Evolutionary conservation across 2,329 filamentous ascomycete genomes (phyloP), one percentile per base, ranked within the genome.

Genomic region (Colletotrichum noveboracense): DNA sequence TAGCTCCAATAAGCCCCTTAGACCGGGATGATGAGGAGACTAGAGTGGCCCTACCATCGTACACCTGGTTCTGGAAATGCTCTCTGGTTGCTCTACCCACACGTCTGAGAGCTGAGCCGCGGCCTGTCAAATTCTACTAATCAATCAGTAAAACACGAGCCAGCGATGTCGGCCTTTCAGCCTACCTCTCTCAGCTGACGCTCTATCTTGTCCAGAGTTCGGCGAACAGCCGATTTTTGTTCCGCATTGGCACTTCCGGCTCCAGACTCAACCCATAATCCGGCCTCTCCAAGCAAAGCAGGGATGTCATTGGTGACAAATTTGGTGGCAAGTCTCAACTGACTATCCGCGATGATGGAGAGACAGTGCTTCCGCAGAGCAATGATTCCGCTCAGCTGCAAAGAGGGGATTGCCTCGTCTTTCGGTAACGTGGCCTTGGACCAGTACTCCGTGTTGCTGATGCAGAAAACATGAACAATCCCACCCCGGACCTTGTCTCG

Each of bases 201-300:
- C 77, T 87, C 83, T 10, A 87, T 69, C 3, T 75, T 73, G 43
- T 83, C 76, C 4, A 89, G 75, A 6, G 78, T 79, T 1, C 81
- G 67, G 2, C 84, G 80, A 3, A 88, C 80, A 0, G 71, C 75
- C 34, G 79, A 78, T 62, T 84, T 87, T 14, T 80, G 79, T 76
- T 88, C 86, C 0, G 83, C 84, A 61, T 78, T 81, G 24, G 81
- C 78, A 34, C 79, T 85, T 2, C 84, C 83, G 1, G 84, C 82
- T 1, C 87, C 87, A 28, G 86, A 85, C 66, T 86, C 80, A 2
- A 88, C 82, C 88, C 87, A 90, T 0, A 89, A 81, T 7, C 83
- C 80, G 2, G 87, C 73, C 2, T 85, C 82, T 21, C 82, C 83
- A 2, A 89, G 76, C 4, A 89, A 79, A 0, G 82, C 83, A 1